A percentile compares a stretch with the other conserved stretches of the same genome.
Conservation (phyloP, 306 rosid genomes). For the Crotalaria pallida region DNA sequence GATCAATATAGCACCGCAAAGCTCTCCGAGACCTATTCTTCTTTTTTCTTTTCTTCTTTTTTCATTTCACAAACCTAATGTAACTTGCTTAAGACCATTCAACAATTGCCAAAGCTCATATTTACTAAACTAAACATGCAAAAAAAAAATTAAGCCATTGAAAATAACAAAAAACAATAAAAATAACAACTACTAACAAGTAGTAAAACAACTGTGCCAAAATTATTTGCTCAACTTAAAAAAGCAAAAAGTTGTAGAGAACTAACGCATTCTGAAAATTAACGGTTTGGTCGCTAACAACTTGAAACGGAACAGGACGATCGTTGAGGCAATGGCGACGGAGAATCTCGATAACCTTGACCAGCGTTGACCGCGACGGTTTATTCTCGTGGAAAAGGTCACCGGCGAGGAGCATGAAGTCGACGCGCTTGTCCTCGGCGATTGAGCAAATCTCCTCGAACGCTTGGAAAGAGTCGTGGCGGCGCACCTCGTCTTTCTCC, state of each 20-base stretch:
- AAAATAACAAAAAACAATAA: not conserved
- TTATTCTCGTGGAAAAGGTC: conserved; percentile 97
- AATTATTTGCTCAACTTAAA: not conserved
- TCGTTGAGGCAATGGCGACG: conserved; percentile 85
- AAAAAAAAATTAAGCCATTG: too few species aligned
- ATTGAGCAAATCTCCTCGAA: conserved; percentile 91
- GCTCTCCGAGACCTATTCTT: too few species aligned
- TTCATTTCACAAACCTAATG: too few species aligned
- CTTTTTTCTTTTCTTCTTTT: too few species aligned
- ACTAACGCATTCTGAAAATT: conserved; percentile 70
- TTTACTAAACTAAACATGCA: not conserved
- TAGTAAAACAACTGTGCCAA: too few species aligned
- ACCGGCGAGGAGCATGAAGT: conserved; percentile 77
- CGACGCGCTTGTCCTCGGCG: conserved; percentile 57
- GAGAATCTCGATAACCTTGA: conserved; percentile 83
- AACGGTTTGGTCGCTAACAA: conserved; percentile 93
- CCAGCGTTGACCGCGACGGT: conserved; percentile 86
- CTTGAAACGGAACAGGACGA: conserved; percentile 82
- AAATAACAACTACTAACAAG: too few species aligned
- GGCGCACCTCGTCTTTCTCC: conserved; percentile 95
- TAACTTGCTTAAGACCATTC: too few species aligned
- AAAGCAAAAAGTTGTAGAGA: not conserved
- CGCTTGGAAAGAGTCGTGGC: conserved; percentile 88
- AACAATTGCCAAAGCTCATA: not conserved
- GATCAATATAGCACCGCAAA: too few species aligned